Evolutionary conservation across 225 moss, liverwort and hornwort genomes (phyloP), one percentile per base, ranked within the genome.

Genomic region (Pseudoscleropodium purum): DNA sequence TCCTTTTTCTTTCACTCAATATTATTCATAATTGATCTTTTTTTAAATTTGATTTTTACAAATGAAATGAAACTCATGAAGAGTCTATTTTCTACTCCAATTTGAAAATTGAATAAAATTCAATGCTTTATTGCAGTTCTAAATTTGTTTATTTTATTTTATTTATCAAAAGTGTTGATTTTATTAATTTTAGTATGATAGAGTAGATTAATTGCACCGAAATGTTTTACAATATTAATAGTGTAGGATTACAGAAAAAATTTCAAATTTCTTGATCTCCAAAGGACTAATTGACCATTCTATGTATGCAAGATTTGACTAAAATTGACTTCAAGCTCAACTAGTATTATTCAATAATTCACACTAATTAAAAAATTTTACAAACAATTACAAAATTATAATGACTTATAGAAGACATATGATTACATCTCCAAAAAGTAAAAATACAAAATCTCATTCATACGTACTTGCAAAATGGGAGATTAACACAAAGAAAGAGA

Each of bases 161-260:
- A n/a, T n/a, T n/a, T n/a, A n/a, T n/a, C n/a, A 54, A 54, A 0
- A 30, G 0, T 18, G 1, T 11, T 47, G 6, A 31, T 75, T 75
- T 74, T 45, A 29, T 17, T 6, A 29, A 45, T 29, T 43, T 72
- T 27, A 74, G 0, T 18, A 18, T 29, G 3, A 74, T 0, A 45
- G 10, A 49, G 0, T 17, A 29, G 4, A 43, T 30, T 47, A 5
- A 75, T 75, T 75, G 3, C 30, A 30, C 2, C 11, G 10, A 47
- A 45, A 45, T 75, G 1, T 18, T 45, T 6, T 4, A 30, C 0
- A 30, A 1, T 75, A 11, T 29, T 24, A 8, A 13, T 26, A 74
- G 0, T 45, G 0, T 6, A 45, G 0, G 10, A 2, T 1, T 27
- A 47, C 4, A 1, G 18, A 11, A 0, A 47, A 45, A 47, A 4